Evolutionary conservation across 75 land plant species (phyloP).

Genomic region (Isoetes taiwanensis): DNA sequence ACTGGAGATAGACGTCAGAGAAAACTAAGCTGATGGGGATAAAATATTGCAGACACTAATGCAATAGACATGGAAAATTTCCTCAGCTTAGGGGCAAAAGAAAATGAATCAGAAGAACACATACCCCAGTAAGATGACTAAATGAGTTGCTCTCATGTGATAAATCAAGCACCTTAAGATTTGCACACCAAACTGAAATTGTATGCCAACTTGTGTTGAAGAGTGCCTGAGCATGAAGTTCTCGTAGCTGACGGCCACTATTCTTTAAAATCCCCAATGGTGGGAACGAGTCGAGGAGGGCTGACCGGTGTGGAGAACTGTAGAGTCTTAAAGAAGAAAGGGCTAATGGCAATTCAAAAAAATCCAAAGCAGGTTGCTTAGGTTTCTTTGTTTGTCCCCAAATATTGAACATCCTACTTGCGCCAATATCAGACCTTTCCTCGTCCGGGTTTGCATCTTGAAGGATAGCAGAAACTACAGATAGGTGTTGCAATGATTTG

Average conservation of each 20-base stretch:
- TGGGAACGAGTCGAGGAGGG: slow-evolving; percentile 15
- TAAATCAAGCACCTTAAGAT: slow-evolving; percentile 20
- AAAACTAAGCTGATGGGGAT: not conserved
- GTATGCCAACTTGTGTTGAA: slow-evolving; percentile 21
- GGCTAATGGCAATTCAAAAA: slow-evolving; percentile 8
- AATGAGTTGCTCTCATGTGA: slow-evolving; percentile 14
- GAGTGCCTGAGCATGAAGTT: slow-evolving; percentile 22
- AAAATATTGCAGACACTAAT: not conserved
- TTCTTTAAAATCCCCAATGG: slow-evolving; percentile 13
- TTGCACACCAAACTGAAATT: slow-evolving; percentile 24
- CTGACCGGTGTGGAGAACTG: slow-evolving; percentile 15
- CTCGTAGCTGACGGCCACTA: slow-evolving; percentile 17
- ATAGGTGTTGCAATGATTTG: slow-evolving; percentile 15
- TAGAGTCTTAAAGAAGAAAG: slow-evolving; percentile 22
- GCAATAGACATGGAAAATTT: no score
- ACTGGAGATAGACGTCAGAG: not conserved
- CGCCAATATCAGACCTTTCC: not conserved
- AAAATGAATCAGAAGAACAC: not conserved
- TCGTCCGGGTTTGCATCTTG: not conserved
- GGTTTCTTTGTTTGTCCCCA: not conserved
- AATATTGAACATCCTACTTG: not conserved
- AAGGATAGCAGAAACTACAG: slow-evolving; percentile 14
- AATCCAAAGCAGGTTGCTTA: not conserved
- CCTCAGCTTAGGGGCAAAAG: slow-evolving; percentile 7
- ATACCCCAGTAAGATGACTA: slow-evolving; percentile 8